Percentiles rank a stretch among this genome's conserved stretches.
Conservation (phyloP, 192 early-diverging fungal species). For the Linnemannia schmuckeri region DNA sequence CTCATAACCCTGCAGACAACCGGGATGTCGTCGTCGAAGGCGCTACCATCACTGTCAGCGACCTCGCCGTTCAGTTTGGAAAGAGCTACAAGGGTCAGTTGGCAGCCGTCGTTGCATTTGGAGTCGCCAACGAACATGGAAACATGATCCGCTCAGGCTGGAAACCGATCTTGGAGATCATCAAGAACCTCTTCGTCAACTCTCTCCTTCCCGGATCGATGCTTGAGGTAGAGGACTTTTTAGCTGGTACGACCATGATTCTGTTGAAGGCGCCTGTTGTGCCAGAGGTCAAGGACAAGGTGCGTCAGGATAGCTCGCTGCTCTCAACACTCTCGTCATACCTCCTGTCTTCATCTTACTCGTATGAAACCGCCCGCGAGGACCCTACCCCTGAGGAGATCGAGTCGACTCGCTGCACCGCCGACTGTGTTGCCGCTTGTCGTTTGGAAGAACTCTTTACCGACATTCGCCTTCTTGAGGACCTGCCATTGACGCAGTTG, state of each 20-base stretch:
- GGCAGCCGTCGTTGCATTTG: conserved; percentile 90
- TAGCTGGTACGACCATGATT: conserved; percentile 75
- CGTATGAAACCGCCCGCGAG: conserved; percentile 64
- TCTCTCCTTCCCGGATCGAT: conserved; percentile 75
- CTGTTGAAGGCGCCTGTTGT: conserved; percentile 64
- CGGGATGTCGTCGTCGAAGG: conserved; percentile 62
- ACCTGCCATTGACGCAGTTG: conserved; percentile 70
- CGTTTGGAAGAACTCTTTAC: conserved; percentile 78
- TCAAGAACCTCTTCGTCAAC: conserved; percentile 87
- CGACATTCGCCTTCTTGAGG: conserved; percentile 80
- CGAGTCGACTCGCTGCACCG: conserved; percentile 71
- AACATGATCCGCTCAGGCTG: conserved; percentile 77
- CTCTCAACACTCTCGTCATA: conserved; percentile 85
- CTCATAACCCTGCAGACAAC: conserved; percentile 64
- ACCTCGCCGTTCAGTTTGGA: conserved; percentile 87
- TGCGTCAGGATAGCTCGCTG: conserved; percentile 71
- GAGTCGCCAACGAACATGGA: conserved; percentile 75
- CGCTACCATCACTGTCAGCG: conserved; percentile 67
- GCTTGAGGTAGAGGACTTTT: conserved; percentile 81
- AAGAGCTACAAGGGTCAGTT: conserved; percentile 91
- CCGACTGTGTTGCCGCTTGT: conserved; percentile 78
- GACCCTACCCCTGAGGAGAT: conserved; percentile 82
- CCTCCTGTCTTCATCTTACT: conserved; percentile 73
- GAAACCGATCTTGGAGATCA: conserved; percentile 77
- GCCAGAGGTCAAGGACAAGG: conserved; percentile 56